These are phyloP conservation scores for Esteya vermicola DNA, from an alignment of 2,329 filamentous ascomycete species.

Conservation along the genomic window DNA sequence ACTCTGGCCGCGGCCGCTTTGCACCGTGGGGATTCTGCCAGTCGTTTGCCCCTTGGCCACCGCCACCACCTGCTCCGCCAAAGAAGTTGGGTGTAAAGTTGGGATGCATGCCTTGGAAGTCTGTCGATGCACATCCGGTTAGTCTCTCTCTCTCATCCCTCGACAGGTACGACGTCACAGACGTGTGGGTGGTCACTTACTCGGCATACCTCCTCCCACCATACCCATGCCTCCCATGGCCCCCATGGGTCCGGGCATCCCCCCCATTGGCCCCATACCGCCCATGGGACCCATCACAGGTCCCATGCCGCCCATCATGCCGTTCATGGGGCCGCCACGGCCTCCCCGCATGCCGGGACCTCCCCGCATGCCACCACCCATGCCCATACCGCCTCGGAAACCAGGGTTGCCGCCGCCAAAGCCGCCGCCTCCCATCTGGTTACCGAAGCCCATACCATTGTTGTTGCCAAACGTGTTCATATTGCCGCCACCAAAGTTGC, in stretches of 20 bases:
- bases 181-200: slow-evolving; percentile 23
- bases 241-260: slow-evolving; percentile 28
- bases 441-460: slow-evolving; percentile 17
- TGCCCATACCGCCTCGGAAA: slow-evolving; percentile 37
- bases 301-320: slow-evolving; percentile 16
- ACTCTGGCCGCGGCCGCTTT: slow-evolving; percentile 59
- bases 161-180: too few species aligned
- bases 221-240: slow-evolving; percentile 31
- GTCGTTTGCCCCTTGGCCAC: slow-evolving; percentile 37
- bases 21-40: slow-evolving; percentile 72
- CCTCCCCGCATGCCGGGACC: slow-evolving; percentile 33
- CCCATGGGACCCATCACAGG: slow-evolving; percentile 28
- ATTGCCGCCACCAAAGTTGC: slow-evolving; percentile 26
- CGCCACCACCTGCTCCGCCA: slow-evolving; percentile 28
- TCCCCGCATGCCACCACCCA: slow-evolving; percentile 34
- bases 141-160: not conserved
- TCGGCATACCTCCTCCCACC: slow-evolving; percentile 38
- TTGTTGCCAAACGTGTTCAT: slow-evolving; percentile 20
- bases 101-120: slow-evolving; percentile 54
- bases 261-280: slow-evolving; percentile 25
- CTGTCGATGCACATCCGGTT: slow-evolving; percentile 18
- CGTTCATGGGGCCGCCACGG: slow-evolving; percentile 13
- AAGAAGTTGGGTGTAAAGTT: slow-evolving; percentile 68
- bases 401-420: slow-evolving; percentile 24
- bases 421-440: slow-evolving; percentile 38